Evolutionary conservation across 345 rosid genomes (phyloP), one percentile per base, ranked within the genome.

Genomic region (Ceriops tagal): DNA sequence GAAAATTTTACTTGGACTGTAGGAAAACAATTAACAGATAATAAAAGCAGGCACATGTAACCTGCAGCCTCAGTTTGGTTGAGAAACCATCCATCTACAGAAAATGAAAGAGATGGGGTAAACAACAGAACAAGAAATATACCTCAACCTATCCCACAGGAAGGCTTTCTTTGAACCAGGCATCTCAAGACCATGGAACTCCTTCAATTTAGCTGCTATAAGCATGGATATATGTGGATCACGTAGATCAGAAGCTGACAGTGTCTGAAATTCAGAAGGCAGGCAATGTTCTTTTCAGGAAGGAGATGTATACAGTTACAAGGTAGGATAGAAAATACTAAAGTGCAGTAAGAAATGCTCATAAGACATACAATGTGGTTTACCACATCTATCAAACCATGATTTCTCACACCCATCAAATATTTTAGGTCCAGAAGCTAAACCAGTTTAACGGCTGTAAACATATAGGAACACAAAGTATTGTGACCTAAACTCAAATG

Each of bases 171-270:
- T 71, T 20, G 75, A 32, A 62, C 79, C 79, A 66, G 75, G 69
- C 75, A 76, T 56, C 64, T 76, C 72, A 67, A 76, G 79, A 62
- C 72, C 65, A 16, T 76, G 76, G 31, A 76, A 76, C 61, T 76
- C 79, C 68, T 58, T 76, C 64, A 76, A 11, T 71, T 76, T 76
- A 52, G 72, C 68, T 43, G 79, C 79, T 76, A 76, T 76, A 18
- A 76, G 75, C 24, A 67, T 65, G n/a, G 75, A 76, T 55, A 57
- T 62, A 34, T 61, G 62, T 26, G 75, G 79, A 76, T 76, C 69
- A 61, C 61, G 75, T 53, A 76, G 47, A 67, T 76, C 79, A 55
- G 65, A 49, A 19, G 79, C 79, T 31, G 79, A 76, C 13, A 76
- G 61, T 1, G 79, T 71, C 79, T 76, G 72, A 53, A 60, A 52